Evolutionary conservation across 805 yeast species (phyloP).

Genomic region (Ascoidea asiatica): DNA sequence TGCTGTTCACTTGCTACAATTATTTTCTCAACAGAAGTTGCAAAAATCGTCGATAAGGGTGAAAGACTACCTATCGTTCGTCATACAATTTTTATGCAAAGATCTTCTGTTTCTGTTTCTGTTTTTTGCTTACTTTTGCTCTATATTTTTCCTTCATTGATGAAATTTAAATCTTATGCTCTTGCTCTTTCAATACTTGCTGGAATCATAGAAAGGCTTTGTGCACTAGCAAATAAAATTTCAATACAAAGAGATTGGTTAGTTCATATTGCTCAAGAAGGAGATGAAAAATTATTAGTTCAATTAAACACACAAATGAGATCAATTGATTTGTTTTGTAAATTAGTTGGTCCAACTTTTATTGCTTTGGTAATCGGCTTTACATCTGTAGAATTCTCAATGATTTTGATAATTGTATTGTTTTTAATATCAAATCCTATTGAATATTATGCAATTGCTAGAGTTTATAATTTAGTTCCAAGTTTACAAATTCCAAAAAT

Average conservation of each 20-base stretch:
- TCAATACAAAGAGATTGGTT: constrained; percentile 28
- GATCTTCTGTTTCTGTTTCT: constrained; percentile 12
- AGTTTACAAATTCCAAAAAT: constrained; percentile 9
- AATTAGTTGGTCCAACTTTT: constrained; percentile 23
- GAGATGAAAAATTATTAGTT: constrained; percentile 11
- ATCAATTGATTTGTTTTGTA: constrained; percentile 24
- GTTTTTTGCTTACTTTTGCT: constrained; percentile 7
- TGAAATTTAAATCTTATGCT: constrained; percentile 4
- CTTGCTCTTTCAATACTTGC: constrained; percentile 14
- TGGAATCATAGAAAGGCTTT: constrained; percentile 22
- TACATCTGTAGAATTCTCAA: constrained; percentile 14
- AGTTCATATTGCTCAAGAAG: constrained; percentile 19
- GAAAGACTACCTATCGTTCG: constrained; percentile 19
- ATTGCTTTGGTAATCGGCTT: constrained; percentile 19
- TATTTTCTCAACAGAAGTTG: constrained; percentile 16
- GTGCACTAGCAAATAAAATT: constrained; percentile 21
- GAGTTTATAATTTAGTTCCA: constrained; percentile 20
- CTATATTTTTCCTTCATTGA: constrained; percentile 8
- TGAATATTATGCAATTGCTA: constrained; percentile 21
- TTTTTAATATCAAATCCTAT: constrained; percentile 18
- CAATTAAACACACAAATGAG: constrained; percentile 22
- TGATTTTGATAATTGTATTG: constrained; percentile 16
- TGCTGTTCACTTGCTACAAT: constrained; percentile 17
- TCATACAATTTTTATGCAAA: constrained; percentile 17
- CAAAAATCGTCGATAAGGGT: constrained; percentile 17